Percentiles rank a stretch among this genome's conserved stretches.
Evolutionary conservation across 129 eudicot genomes (phyloP).

Genomic region (Artemisia argyi): DNA sequence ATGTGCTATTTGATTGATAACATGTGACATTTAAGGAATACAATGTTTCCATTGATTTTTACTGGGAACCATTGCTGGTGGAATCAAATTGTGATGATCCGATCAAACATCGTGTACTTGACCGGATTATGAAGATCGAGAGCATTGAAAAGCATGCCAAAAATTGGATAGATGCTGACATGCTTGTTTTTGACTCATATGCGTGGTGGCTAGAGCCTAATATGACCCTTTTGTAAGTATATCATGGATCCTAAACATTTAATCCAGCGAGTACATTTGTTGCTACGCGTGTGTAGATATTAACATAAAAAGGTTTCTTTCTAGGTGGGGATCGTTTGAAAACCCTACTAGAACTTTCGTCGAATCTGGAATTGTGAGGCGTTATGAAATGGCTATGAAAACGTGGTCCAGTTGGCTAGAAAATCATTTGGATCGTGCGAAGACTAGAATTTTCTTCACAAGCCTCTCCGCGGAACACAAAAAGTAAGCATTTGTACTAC

Average conservation of each 20-base stretch:
- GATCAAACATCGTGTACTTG: slow-evolving; percentile 46
- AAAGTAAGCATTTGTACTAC: slow-evolving; percentile 28
- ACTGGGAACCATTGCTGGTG: slow-evolving; percentile 71
- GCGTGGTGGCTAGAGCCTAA: slow-evolving; percentile 53
- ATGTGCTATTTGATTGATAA: neutral
- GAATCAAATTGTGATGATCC: slow-evolving; percentile 79
- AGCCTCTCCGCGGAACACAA: slow-evolving; percentile 67
- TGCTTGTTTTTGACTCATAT: slow-evolving; percentile 56
- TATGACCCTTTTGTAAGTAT: slow-evolving; percentile 50
- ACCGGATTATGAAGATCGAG: slow-evolving; percentile 51
- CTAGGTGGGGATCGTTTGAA: slow-evolving; percentile 52
- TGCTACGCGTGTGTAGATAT: no score
- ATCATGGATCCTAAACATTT: no score
- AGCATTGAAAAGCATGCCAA: slow-evolving; percentile 62
- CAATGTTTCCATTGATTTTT: slow-evolving; percentile 67
- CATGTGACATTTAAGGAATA: slow-evolving; percentile 43
- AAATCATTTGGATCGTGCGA: slow-evolving; percentile 46
- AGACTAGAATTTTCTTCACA: slow-evolving; percentile 57
- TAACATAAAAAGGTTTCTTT: slow-evolving; percentile 8
- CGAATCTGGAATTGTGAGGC: slow-evolving; percentile 41
- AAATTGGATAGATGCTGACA: slow-evolving; percentile 62
- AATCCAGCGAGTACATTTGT: no score
- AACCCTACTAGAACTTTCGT: slow-evolving; percentile 42
- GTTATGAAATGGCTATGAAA: slow-evolving; percentile 63
- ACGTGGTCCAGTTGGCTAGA: slow-evolving; percentile 85